Evolutionary conservation across 2,329 filamentous ascomycete genomes (phyloP).

Genomic region (Sclerotinia borealis): DNA sequence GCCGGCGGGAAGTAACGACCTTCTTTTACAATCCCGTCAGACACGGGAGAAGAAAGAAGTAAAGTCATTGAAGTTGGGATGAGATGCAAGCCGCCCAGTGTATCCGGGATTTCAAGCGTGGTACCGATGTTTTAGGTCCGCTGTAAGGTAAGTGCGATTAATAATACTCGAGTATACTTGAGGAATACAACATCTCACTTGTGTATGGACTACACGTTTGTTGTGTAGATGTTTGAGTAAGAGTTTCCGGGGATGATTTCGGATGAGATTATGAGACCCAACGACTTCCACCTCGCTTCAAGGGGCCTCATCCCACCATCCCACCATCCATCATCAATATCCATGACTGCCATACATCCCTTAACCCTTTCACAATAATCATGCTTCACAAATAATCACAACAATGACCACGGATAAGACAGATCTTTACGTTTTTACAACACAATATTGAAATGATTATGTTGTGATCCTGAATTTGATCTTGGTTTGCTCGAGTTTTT

Average conservation of each 20-base stretch:
- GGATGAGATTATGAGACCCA: neutral
- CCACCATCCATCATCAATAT: neutral
- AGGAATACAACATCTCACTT: no score
- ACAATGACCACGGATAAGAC: neutral
- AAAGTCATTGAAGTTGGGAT: neutral
- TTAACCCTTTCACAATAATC: neutral
- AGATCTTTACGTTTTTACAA: neutral
- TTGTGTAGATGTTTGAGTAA: neutral
- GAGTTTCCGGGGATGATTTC: neutral
- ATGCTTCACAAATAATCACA: no score
- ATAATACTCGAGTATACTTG: neutral
- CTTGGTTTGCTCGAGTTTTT: neutral
- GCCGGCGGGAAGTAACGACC: neutral
- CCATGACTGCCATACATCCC: neutral
- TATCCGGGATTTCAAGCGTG: neutral
- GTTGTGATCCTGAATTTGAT: no score
- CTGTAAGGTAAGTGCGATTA: no score
- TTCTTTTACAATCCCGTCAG: neutral
- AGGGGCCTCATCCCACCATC: neutral
- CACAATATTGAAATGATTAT: neutral
- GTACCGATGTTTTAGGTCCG: neutral
- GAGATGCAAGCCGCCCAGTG: neutral
- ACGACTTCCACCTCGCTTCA: neutral
- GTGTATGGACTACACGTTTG: neutral
- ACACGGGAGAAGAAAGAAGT: neutral